Evolutionary conservation across 2,329 filamentous ascomycete species (phyloP).

Genomic region (Neonectria magnoliae): DNA sequence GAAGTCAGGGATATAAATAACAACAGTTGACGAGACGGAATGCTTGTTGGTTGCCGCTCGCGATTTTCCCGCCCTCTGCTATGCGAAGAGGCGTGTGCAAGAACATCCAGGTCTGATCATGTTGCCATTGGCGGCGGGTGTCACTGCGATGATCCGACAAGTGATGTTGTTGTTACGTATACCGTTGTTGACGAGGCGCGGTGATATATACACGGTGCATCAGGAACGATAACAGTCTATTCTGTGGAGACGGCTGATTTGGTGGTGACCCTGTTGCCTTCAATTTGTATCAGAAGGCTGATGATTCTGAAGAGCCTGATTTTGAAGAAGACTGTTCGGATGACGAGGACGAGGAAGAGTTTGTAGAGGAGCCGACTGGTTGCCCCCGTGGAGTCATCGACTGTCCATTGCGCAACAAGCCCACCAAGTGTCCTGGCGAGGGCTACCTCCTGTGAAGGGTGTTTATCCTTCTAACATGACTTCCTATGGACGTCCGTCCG

Average conservation of each 20-base stretch:
- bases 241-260: conserved; percentile 38
- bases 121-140: conserved; percentile 41
- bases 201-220: conserved; percentile 39
- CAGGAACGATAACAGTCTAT: conserved; percentile 20
- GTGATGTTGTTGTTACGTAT: conserved; percentile 9
- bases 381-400: too few relatives aligned
- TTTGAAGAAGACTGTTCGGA: neutral
- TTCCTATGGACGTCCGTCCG: too few relatives aligned
- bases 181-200: conserved; percentile 30
- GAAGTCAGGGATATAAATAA: neutral
- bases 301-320: too few relatives aligned
- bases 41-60: neutral
- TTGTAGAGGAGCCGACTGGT: too few relatives aligned
- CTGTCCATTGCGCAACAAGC: too few relatives aligned
- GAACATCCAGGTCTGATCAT: conserved; percentile 19
- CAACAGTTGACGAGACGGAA: neutral
- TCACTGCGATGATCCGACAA: conserved; percentile 31
- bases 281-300: too few relatives aligned
- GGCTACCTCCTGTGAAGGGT: too few relatives aligned
- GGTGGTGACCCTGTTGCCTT: neutral
- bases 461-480: too few relatives aligned
- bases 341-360: neutral
- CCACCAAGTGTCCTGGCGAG: too few relatives aligned
- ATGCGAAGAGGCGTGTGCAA: conserved; percentile 35
- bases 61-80: conserved; percentile 28